Conservation (phyloP, 805 yeast genomes). For the Schwanniomyces polymorphus region DNA sequence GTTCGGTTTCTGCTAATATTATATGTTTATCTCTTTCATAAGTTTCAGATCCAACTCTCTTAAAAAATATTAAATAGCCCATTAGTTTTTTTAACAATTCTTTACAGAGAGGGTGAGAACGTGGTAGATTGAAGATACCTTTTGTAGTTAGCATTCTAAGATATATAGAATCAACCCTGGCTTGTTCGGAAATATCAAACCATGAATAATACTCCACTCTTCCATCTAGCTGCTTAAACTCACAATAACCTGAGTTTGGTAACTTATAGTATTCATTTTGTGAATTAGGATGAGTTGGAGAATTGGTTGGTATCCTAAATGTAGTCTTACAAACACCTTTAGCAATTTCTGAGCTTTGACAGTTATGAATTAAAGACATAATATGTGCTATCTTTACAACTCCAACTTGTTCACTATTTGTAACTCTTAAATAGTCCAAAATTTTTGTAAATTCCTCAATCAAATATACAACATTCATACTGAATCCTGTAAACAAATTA, state of each 20-base stretch:
- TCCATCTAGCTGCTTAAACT: slow-evolving; percentile 2
- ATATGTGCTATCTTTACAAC: slow-evolving; percentile 23
- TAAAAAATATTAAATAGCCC: slow-evolving; percentile 22
- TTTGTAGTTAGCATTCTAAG: slow-evolving; percentile 33
- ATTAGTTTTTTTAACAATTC: slow-evolving; percentile 20
- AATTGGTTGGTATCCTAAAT: slow-evolving; percentile 22
- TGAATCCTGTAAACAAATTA: slow-evolving; percentile 35
- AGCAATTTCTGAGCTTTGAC: slow-evolving; percentile 21
- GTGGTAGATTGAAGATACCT: slow-evolving; percentile 35
- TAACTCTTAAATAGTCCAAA: slow-evolving; percentile 20
- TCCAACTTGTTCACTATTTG: slow-evolving; percentile 15
- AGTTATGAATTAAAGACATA: slow-evolving; percentile 34
- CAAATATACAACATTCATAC: slow-evolving; percentile 22
- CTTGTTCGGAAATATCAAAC: slow-evolving; percentile 56
- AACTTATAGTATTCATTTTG: slow-evolving; percentile 12
- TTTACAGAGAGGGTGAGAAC: slow-evolving; percentile 25
- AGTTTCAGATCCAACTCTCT: slow-evolving; percentile 10
- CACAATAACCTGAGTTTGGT: slow-evolving; percentile 24
- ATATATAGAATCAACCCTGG: slow-evolving; percentile 35
- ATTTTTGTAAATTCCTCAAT: slow-evolving; percentile 24
- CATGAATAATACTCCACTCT: slow-evolving; percentile 32
- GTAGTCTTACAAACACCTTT: slow-evolving; percentile 19
- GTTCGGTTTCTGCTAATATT: slow-evolving; percentile 23
- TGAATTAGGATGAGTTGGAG: slow-evolving; percentile 31
- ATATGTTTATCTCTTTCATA: slow-evolving; percentile 8